These are phyloP conservation scores for Catenaria anguillulae DNA, from an alignment of 371 early-diverging fungal species.

Conservation along the genomic window DNA sequence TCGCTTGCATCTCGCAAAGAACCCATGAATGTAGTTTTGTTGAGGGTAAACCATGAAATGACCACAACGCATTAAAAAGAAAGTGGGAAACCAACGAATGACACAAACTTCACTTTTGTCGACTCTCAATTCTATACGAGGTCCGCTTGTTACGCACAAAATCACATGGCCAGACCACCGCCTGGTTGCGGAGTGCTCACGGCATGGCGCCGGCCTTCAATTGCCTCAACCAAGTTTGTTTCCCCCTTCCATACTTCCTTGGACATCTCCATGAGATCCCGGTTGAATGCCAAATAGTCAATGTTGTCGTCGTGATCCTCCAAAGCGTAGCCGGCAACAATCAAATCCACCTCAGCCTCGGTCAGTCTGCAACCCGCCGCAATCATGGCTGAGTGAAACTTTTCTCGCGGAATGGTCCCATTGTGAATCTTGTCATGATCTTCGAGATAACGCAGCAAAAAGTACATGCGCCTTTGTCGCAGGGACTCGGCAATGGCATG, in stretches of 20 bases:
- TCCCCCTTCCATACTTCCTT: neutral
- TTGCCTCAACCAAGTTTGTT: too few relatives aligned
- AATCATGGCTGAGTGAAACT: conserved; percentile 8
- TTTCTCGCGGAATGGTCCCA: conserved; percentile 11
- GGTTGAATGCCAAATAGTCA: conserved; percentile 12
- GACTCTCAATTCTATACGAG: too few relatives aligned
- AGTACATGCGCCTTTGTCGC: conserved; percentile 12
- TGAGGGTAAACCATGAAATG: too few relatives aligned
- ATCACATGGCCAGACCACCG: too few relatives aligned
- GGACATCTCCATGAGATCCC: conserved; percentile 4
- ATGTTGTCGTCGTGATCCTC: conserved; percentile 10
- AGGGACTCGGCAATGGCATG: conserved; percentile 5
- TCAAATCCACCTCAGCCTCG: conserved; percentile 8
- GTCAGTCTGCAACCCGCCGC: conserved; percentile 5
- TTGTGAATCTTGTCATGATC: conserved; percentile 13
- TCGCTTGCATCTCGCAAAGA: too few relatives aligned
- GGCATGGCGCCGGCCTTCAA: too few relatives aligned
- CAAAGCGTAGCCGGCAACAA: conserved; percentile 6
- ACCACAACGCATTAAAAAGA: too few relatives aligned
- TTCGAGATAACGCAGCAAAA: conserved; percentile 9
- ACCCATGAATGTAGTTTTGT: too few relatives aligned
- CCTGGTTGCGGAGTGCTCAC: too few relatives aligned
- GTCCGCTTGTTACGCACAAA: too few relatives aligned
- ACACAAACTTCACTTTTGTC: too few relatives aligned
- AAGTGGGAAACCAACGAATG: too few relatives aligned